Evolutionary conservation across 2,329 filamentous ascomycete genomes (phyloP), one percentile per base, ranked within the genome.

Genomic region (Alternaria triticimaculans): DNA sequence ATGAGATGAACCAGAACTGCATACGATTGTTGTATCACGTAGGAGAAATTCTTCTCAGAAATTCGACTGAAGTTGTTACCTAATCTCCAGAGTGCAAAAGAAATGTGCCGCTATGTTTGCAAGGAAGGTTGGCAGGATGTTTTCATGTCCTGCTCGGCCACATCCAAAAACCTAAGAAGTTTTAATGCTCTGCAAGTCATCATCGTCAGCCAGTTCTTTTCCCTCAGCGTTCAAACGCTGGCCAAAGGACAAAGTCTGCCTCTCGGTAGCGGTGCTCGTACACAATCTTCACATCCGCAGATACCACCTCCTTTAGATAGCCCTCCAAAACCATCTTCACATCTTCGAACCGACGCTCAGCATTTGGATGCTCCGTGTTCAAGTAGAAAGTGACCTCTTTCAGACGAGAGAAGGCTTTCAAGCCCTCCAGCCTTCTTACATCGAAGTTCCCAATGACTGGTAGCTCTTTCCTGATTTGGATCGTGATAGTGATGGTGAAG

Each of bases 1-100:
- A n/a, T 1, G 15, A 18, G 8, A 1, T 15, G 8, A 5, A 10
- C 15, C 0, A 2, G 33, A 2, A n/a, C n/a, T n/a, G 33, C 2
- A 41, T 41, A 18, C 4, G 15, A 18, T 33, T 7, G 12, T 33
- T 33, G 6, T 33, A 12, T 33, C 12, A 33, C 30, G 28, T 12
- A 30, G 11, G 11, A 6, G 28, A 5, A 30, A 12, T 30, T 30
- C 26, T 28, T 28, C 26, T 28, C 26, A 28, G 26, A 23, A 21
- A 21, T 21, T 21, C 3, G 21, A 21, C 5, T 21, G 21, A 21
- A 21, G 21, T 5, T 21, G 21, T 21, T 21, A 21, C 21, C 3
- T 21, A 21, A 5, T 21, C 21, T 21, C 21, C 21, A 21, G 3
- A 21, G 21, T 21, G 21, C 21, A 21, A 21, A 21, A 21, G 3